These are phyloP conservation scores for Collybiopsis confluens DNA, from an alignment of 768 basidiomycete genomes.

Conservation along the genomic window DNA sequence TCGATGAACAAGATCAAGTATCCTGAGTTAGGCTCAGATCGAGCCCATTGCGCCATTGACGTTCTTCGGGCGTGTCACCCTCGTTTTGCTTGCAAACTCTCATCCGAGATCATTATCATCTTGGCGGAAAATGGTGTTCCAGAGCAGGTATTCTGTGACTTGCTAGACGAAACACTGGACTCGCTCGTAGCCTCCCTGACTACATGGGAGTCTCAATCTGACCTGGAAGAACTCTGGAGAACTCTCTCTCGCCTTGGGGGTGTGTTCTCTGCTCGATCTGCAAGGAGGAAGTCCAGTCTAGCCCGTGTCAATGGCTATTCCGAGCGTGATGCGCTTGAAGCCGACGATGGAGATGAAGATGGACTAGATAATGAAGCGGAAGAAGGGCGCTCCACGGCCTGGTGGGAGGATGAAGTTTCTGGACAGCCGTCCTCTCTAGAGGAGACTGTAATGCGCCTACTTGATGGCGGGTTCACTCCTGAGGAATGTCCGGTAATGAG, in stretches of 20 bases:
- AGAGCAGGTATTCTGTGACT: constrained; percentile 29
- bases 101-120: constrained; percentile 59
- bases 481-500: constrained; percentile 41
- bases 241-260: constrained; percentile 35
- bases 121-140: constrained; percentile 62
- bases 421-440: constrained; percentile 59
- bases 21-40: constrained; percentile 20
- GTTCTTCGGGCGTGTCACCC: constrained; percentile 48
- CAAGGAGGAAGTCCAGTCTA: constrained; percentile 24
- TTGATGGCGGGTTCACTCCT: constrained; percentile 60
- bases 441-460: constrained; percentile 54
- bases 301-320: constrained; percentile 43
- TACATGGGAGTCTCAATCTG: constrained; percentile 39
- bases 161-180: constrained; percentile 32
- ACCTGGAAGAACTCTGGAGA: constrained; percentile 38
- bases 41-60: constrained; percentile 45
- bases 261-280: constrained; percentile 34
- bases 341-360: constrained; percentile 39
- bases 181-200: constrained; percentile 34
- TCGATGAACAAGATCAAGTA: constrained; percentile 36
- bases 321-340: constrained; percentile 33
- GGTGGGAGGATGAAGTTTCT: constrained; percentile 67
- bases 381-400: constrained; percentile 48
- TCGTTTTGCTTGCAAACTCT: constrained; percentile 40
- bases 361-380: constrained; percentile 21